A percentile compares a stretch with the other conserved stretches of the same genome.
phyloP scores from a whole-genome alignment of 371 early-diverging fungal genomes.

The Hamiltosporidium magnivora region DNA sequence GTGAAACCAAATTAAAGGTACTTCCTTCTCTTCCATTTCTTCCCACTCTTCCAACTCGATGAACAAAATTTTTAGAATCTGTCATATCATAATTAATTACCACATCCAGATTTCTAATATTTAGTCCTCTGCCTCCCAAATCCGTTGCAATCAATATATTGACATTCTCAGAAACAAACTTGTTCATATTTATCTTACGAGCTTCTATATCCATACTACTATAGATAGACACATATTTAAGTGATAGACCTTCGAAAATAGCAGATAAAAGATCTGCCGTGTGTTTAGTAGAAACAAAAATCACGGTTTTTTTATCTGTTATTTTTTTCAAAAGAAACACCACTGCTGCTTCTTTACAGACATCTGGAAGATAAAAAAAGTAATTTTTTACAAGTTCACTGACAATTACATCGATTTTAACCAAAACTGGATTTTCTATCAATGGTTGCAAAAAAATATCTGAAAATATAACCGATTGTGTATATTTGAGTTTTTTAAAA shows the following conservation, averaged over 20 bases:
- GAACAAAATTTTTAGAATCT: conserved; percentile 50
- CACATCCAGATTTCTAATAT: conserved; percentile 80
- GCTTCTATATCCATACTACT: conserved; percentile 31
- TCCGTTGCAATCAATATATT: conserved; percentile 94
- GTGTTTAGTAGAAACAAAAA: conserved; percentile 41
- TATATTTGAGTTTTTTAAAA: too few relatives aligned
- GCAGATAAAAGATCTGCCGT: conserved; percentile 25
- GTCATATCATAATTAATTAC: conserved; percentile 82
- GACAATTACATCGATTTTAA: conserved; percentile 37
- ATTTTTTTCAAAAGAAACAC: conserved; percentile 14
- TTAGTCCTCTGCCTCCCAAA: conserved; percentile 93
- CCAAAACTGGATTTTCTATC: conserved; percentile 18
- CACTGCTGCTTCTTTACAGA: conserved; percentile 31
- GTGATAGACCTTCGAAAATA: conserved; percentile 8
- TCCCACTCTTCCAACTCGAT: conserved; percentile 53
- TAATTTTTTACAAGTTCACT: conserved; percentile 25
- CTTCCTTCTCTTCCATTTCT: conserved; percentile 39
- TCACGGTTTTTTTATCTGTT: conserved; percentile 29
- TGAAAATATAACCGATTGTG: too few relatives aligned
- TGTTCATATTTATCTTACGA: not conserved
- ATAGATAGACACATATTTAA: conserved; percentile 30
- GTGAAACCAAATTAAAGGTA: conserved; percentile 34
- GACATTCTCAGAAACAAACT: conserved; percentile 73
- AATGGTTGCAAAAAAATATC: not conserved
- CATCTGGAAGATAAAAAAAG: conserved; percentile 41